Conservation (phyloP, 1,284 basidiomycete genomes). For the Malassezia dermatis region DNA sequence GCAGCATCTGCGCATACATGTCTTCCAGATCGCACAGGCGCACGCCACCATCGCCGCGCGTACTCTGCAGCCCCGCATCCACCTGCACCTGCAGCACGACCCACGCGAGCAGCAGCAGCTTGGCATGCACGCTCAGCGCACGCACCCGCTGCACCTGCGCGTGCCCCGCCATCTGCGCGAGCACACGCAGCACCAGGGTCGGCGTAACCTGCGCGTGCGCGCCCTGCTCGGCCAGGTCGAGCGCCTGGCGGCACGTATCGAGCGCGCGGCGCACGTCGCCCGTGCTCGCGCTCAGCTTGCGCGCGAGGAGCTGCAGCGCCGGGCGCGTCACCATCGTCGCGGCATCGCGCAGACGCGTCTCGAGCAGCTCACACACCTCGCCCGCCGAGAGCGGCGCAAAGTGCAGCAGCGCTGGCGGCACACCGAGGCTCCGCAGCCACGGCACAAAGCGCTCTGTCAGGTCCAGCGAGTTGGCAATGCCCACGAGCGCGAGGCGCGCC, state of each 20-base stretch:
- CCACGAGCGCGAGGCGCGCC: constrained; percentile 20
- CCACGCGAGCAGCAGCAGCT: constrained; percentile 37
- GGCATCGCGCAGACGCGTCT: constrained; percentile 35
- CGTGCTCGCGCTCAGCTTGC: constrained; percentile 48
- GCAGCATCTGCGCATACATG: constrained; percentile 33
- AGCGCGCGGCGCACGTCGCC: constrained; percentile 50
- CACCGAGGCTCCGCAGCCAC: constrained; percentile 33
- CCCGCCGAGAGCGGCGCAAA: constrained; percentile 48
- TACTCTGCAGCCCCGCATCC: constrained; percentile 18
- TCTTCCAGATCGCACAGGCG: constrained; percentile 32
- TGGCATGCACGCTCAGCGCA: constrained; percentile 36
- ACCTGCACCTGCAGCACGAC: constrained; percentile 27
- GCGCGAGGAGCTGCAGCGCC: constrained; percentile 49
- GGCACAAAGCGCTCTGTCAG: constrained; percentile 42
- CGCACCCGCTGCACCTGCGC: constrained; percentile 37
- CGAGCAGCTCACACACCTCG: constrained; percentile 47
- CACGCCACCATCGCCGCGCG: constrained; percentile 19
- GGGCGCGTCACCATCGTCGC: constrained; percentile 45
- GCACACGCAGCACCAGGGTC: constrained; percentile 39
- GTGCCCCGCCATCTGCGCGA: constrained; percentile 37
- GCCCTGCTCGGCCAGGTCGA: constrained; percentile 43
- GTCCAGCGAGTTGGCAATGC: constrained; percentile 44
- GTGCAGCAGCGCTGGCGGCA: constrained; percentile 47
- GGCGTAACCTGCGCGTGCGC: constrained; percentile 30
- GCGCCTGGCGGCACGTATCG: constrained; percentile 45